Percentiles rank a stretch among this genome's conserved stretches.
Evolutionary conservation across 2,329 filamentous ascomycete genomes (phyloP).

Genomic region (Lachnum nothofagi): DNA sequence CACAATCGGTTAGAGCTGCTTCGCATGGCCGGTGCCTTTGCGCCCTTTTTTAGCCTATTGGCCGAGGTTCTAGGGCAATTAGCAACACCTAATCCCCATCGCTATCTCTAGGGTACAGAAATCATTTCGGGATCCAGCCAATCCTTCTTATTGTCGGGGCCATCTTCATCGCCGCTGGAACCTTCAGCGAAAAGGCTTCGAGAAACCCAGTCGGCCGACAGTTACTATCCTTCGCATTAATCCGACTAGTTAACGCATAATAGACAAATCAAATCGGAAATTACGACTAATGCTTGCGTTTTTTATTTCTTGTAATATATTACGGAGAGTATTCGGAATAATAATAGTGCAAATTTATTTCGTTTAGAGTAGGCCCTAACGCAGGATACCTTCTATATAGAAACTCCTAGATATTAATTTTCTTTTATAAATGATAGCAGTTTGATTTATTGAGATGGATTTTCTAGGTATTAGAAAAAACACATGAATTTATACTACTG

Average conservation of each 20-base stretch:
- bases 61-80: conserved; percentile 3
- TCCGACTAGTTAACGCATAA: conserved; percentile 1
- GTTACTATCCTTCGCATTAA: not conserved
- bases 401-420: not conserved
- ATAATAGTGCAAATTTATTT: not conserved
- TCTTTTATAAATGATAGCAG: conserved; percentile 11
- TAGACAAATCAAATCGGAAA: not conserved
- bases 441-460: conserved; percentile 5
- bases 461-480: too few relatives aligned
- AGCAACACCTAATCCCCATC: not conserved
- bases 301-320: conserved; percentile 5
- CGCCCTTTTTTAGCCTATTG: conserved; percentile 5
- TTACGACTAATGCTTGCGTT: conserved; percentile 2
- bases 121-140: not conserved
- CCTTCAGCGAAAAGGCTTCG: conserved; percentile 6
- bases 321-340: conserved; percentile 4
- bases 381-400: conserved; percentile 7
- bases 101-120: not conserved
- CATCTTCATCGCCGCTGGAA: conserved; percentile 2
- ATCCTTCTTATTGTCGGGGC: not conserved
- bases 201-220: conserved; percentile 1
- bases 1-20: not conserved
- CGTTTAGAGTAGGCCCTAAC: conserved; percentile 7
- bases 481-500: conserved; percentile 4
- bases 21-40: not conserved